Evolutionary conservation across 257 asterid species (phyloP).

Genomic region (Solanum arcanum): DNA sequence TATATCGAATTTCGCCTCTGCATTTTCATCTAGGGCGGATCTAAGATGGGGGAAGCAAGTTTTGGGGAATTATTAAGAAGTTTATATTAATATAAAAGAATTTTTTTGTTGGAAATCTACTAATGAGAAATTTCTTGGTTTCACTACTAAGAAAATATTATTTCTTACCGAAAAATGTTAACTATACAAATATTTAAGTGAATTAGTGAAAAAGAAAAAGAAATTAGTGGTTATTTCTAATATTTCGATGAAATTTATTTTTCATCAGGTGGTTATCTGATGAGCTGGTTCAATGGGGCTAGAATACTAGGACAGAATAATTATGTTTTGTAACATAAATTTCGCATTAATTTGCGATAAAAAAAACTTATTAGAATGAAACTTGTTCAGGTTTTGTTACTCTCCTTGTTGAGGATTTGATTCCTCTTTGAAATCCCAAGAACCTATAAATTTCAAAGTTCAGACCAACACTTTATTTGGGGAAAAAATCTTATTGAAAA

Average conservation of each 20-base stretch:
- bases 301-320: background rate
- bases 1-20: rapidly evolving
- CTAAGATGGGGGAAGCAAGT: background rate
- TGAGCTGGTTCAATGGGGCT: background rate
- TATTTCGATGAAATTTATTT: background rate
- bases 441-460: background rate
- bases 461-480: background rate
- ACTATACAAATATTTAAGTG: background rate
- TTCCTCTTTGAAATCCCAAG: background rate
- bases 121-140: background rate
- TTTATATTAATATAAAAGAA: too few relatives aligned
- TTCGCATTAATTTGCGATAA: background rate
- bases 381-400: background rate
- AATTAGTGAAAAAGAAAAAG: background rate
- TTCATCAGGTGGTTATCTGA: background rate
- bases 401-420: background rate
- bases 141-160: background rate
- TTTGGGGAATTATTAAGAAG: too few relatives aligned
- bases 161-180: too few relatives aligned
- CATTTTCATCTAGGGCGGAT: background rate
- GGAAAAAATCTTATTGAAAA: background rate
- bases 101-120: background rate
- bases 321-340: background rate
- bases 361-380: background rate
- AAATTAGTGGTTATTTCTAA: background rate